These are phyloP conservation scores for Myochromella boudieri DNA, from an alignment of 768 basidiomycete species.

Conservation along the genomic window DNA sequence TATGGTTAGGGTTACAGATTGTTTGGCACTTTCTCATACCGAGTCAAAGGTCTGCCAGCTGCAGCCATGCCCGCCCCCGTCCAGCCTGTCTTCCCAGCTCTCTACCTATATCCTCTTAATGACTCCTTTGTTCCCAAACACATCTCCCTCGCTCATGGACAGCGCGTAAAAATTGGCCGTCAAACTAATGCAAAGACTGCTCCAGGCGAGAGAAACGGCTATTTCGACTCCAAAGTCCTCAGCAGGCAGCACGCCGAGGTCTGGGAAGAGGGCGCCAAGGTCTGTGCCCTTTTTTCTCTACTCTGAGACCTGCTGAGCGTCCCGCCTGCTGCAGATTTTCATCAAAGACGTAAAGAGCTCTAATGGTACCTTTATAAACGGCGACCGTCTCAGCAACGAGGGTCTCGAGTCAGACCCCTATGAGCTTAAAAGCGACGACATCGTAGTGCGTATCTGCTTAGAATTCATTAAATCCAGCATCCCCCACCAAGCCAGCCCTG, in stretches of 20 bases:
- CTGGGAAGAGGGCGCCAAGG: slow-evolving; percentile 91
- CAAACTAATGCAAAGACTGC: slow-evolving; percentile 96
- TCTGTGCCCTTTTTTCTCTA: slow-evolving; percentile 30
- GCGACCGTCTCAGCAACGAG: slow-evolving; percentile 87
- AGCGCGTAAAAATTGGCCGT: slow-evolving; percentile 87
- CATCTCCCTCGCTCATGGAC: slow-evolving; percentile 69
- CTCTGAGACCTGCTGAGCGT: slow-evolving; percentile 7
- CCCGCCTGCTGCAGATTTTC: slow-evolving; percentile 63
- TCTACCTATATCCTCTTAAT: slow-evolving; percentile 87
- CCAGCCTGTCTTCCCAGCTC: slow-evolving; percentile 38
- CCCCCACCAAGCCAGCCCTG: slow-evolving; percentile 9
- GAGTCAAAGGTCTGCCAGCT: slow-evolving; percentile 18
- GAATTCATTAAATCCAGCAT: slow-evolving; percentile 1
- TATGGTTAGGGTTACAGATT: slow-evolving; percentile 17
- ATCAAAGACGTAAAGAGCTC: slow-evolving; percentile 99
- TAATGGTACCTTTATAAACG: slow-evolving; percentile 98
- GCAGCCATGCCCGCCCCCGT: slow-evolving; percentile 28
- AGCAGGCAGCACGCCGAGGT: slow-evolving; percentile 96
- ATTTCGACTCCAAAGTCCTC: slow-evolving; percentile 94
- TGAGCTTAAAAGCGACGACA: slow-evolving; percentile 93
- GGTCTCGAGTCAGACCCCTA: slow-evolving; percentile 89
- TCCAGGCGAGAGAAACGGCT: slow-evolving; percentile 91
- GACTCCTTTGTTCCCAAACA: slow-evolving; percentile 95
- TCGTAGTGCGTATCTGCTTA: slow-evolving; percentile 67
- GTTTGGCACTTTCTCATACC: slow-evolving; percentile 16